Evolutionary conservation across 2,329 filamentous ascomycete genomes (phyloP).

Genomic region (Epichloe brachyelytri): DNA sequence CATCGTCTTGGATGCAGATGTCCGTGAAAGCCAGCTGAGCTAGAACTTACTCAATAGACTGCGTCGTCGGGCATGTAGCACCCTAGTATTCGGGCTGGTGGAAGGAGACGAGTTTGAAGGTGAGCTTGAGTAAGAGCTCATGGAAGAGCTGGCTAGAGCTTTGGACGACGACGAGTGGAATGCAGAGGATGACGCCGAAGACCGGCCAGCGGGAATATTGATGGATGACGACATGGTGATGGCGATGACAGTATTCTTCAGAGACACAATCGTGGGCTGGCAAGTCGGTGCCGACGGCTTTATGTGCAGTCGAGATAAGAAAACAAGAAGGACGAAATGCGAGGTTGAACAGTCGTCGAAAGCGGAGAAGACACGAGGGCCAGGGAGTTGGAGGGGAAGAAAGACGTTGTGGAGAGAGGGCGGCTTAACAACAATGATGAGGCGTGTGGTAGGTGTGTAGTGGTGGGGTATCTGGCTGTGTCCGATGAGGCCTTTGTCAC

Average conservation of each 20-base stretch:
- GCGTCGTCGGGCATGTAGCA: constrained; percentile 42
- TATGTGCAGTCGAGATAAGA: neutral
- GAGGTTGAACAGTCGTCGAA: neutral
- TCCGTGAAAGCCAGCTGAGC: constrained; percentile 1
- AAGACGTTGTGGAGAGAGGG: neutral
- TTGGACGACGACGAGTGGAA: constrained; percentile 31
- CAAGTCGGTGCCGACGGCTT: neutral
- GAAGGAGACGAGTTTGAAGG: constrained; percentile 44
- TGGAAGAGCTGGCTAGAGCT: constrained; percentile 32
- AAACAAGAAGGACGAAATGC: neutral
- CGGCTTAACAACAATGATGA: neutral
- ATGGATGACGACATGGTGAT: constrained; percentile 54
- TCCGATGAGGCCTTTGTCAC: neutral
- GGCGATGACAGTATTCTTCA: constrained; percentile 1
- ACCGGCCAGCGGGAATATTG: constrained; percentile 43
- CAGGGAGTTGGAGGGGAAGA: neutral
- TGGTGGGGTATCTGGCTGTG: no score
- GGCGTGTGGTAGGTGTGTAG: neutral
- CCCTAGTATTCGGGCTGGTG: constrained; percentile 37
- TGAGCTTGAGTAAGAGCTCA: constrained; percentile 26
- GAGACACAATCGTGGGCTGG: neutral
- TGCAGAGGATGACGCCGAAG: constrained; percentile 19
- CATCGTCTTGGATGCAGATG: constrained; percentile 1
- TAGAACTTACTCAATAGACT: constrained; percentile 44
- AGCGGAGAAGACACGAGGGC: neutral